Evolutionary conservation across 305 asterid genomes (phyloP).

Genomic region (Fraxinus sp.): DNA sequence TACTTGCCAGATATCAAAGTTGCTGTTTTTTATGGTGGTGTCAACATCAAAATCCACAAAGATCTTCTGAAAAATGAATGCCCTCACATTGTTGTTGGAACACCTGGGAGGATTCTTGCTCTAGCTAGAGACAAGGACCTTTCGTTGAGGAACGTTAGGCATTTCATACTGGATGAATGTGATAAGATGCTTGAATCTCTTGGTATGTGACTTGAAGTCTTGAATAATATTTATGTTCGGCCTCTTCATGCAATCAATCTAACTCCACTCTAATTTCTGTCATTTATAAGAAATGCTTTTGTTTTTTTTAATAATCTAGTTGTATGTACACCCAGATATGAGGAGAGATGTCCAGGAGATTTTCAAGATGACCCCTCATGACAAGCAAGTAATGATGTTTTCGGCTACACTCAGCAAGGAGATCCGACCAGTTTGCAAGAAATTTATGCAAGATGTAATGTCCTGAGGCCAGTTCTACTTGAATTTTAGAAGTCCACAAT

Average conservation of each 20-base stretch:
- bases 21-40: constrained; percentile 20
- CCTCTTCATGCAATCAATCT: background rate
- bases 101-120: constrained; percentile 19
- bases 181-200: constrained; percentile 24
- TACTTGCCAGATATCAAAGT: constrained; percentile 20
- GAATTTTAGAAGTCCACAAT: constrained; percentile 3
- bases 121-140: constrained; percentile 21
- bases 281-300: background rate
- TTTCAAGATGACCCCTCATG: constrained; percentile 19
- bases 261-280: background rate
- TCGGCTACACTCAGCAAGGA: constrained; percentile 24
- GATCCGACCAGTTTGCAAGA: constrained; percentile 21
- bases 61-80: constrained; percentile 23
- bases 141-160: constrained; percentile 21
- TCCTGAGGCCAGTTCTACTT: background rate
- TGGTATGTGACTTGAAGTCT: constrained; percentile 11
- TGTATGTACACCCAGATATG: background rate
- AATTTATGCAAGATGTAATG: constrained; percentile 24
- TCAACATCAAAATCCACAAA: constrained; percentile 21
- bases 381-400: constrained; percentile 23
- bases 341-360: constrained; percentile 23
- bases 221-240: background rate
- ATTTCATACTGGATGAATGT: constrained; percentile 21
- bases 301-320: background rate
- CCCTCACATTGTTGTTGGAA: constrained; percentile 27